These are phyloP conservation scores for Erigeron canadensis DNA, from an alignment of 129 eudicot species.

Conservation along the genomic window DNA sequence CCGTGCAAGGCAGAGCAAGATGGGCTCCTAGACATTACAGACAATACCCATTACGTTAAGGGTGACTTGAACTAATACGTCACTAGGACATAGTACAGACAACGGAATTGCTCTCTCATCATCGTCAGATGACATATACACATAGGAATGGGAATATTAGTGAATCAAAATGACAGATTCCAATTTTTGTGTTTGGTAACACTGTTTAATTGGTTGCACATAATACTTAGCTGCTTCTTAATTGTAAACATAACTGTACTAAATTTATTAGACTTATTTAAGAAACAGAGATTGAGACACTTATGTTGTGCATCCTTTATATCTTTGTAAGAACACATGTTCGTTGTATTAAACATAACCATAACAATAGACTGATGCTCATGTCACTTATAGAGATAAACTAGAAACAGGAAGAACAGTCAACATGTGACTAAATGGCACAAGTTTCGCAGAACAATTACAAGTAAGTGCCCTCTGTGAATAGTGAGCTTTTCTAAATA, in stretches of 20 bases:
- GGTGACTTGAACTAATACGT: no score
- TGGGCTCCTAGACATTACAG: no score
- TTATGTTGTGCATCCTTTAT: background rate
- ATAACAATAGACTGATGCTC: background rate
- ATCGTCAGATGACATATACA: no score
- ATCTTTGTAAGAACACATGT: background rate
- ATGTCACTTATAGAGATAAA: background rate
- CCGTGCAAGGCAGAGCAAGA: no score
- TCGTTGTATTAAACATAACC: constrained; percentile 3
- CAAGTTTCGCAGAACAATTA: background rate
- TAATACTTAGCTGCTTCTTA: background rate
- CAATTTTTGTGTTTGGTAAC: no score
- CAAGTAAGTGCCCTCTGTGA: background rate
- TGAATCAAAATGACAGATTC: no score
- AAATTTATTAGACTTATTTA: background rate
- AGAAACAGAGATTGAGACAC: background rate
- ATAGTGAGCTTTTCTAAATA: constrained; percentile 3
- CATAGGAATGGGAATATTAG: no score
- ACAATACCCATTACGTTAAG: no score
- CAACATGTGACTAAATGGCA: background rate
- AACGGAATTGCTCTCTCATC: no score
- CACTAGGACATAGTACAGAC: no score
- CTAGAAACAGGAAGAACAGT: background rate
- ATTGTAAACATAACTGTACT: background rate
- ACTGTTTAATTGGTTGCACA: no score